phyloP scores from a whole-genome alignment of 73 alveolate genomes.

The Tetrahymena malaccensis region DNA sequence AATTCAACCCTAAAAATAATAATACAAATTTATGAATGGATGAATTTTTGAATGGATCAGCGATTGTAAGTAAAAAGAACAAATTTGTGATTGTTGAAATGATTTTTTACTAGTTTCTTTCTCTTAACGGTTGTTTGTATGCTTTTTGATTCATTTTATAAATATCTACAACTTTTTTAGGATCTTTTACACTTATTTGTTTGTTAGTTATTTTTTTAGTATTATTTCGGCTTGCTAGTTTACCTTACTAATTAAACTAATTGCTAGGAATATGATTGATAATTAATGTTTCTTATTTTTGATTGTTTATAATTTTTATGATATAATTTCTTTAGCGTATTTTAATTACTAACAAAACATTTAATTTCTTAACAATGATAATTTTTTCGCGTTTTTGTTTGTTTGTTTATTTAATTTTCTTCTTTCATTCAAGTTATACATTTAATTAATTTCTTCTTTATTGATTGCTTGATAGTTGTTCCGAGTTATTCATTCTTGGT shows the following conservation, averaged over 20 bases:
- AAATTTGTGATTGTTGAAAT: not conserved
- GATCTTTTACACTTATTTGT: not conserved
- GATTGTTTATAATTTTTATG: not conserved
- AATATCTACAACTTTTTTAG: not conserved
- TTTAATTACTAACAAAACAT: not conserved
- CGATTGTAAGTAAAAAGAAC: not conserved
- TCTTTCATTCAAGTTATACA: not conserved
- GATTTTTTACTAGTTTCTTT: not conserved
- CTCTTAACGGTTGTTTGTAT: not conserved
- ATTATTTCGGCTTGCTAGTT: not conserved
- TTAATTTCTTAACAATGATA: not conserved
- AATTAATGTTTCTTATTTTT: not conserved
- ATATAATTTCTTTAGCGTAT: not conserved
- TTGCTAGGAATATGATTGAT: not conserved
- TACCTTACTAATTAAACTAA: not conserved
- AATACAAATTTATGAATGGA: not conserved
- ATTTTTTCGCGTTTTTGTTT: not conserved
- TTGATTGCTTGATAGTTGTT: not conserved
- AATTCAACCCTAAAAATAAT: constrained; percentile 5
- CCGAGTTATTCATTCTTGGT: not conserved
- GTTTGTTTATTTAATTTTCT: not conserved
- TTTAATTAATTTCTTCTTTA: not conserved
- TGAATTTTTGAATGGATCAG: not conserved
- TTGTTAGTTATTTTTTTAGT: not conserved
- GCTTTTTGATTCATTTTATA: not conserved